phyloP scores from a whole-genome alignment of 139 green algal genomes.

The Chlamydomonas asymmetrica region DNA sequence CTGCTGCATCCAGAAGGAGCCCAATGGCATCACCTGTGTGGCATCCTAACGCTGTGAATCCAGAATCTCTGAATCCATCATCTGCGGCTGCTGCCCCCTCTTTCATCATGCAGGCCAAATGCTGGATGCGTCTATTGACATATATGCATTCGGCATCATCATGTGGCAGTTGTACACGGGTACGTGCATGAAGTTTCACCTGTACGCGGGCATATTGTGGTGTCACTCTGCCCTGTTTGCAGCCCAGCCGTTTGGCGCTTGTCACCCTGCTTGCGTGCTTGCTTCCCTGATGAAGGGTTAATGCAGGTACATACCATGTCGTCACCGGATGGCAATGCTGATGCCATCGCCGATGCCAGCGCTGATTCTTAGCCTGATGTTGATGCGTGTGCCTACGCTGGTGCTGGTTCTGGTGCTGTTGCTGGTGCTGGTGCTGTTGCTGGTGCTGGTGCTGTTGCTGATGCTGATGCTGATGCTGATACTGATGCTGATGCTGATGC shows the following conservation, averaged over 20 bases:
- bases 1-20: too few species aligned
- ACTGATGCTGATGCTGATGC: slow-evolving; percentile 6
- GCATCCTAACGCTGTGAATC: too few species aligned
- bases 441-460: background rate
- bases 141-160: too few species aligned
- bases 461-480: slow-evolving; percentile 13
- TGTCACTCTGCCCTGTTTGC: background rate
- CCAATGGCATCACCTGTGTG: too few species aligned
- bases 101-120: too few species aligned
- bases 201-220: background rate
- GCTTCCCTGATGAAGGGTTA: background rate
- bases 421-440: background rate
- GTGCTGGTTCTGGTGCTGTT: background rate
- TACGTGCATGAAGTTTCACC: background rate
- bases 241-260: background rate
- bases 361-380: background rate
- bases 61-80: too few species aligned
- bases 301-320: background rate
- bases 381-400: background rate
- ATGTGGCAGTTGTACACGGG: background rate
- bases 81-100: too few species aligned
- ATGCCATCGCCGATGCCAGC: background rate
- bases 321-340: background rate
- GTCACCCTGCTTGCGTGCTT: background rate
- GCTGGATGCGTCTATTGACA: too few species aligned